phyloP scores from a whole-genome alignment of 1,284 basidiomycete species.

The Ganoderma multipileum region DNA sequence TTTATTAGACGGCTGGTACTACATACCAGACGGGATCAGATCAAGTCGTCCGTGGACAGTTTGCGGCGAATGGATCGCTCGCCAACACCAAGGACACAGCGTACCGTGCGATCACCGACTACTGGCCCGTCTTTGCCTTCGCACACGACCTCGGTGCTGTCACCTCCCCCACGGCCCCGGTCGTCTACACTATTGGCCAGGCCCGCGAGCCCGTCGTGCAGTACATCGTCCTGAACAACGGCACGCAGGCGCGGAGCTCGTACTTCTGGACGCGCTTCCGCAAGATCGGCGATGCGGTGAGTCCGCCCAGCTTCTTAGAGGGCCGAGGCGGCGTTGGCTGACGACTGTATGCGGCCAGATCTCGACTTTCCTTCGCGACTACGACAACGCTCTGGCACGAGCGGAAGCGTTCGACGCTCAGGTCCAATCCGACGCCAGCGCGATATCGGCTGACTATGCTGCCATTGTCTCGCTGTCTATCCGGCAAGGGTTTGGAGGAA shows the following conservation, averaged over 20 bases:
- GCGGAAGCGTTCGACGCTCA: slow-evolving; percentile 61
- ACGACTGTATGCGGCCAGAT: slow-evolving; percentile 51
- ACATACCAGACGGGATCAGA: slow-evolving; percentile 71
- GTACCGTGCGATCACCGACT: slow-evolving; percentile 63
- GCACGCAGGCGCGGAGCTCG: slow-evolving; percentile 50
- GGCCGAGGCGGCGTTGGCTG: too few species aligned
- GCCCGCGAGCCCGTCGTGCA: slow-evolving; percentile 62
- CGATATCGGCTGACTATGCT: slow-evolving; percentile 64
- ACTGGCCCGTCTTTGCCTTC: slow-evolving; percentile 73
- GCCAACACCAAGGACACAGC: slow-evolving; percentile 60
- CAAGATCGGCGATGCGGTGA: too few species aligned
- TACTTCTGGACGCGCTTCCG: slow-evolving; percentile 63
- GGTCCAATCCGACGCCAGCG: slow-evolving; percentile 58
- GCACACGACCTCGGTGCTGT: slow-evolving; percentile 61
- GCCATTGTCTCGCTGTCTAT: slow-evolving; percentile 62
- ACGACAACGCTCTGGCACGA: slow-evolving; percentile 50
- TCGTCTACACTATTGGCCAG: slow-evolving; percentile 63
- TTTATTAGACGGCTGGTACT: slow-evolving; percentile 47
- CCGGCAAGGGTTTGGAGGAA: slow-evolving; percentile 64
- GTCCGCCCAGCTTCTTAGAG: too few species aligned
- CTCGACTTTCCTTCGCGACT: slow-evolving; percentile 60
- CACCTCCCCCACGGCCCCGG: slow-evolving; percentile 44
- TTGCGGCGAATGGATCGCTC: slow-evolving; percentile 61
- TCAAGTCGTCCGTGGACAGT: slow-evolving; percentile 58
- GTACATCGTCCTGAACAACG: slow-evolving; percentile 58